These are phyloP conservation scores for Platanus orientalis DNA, from an alignment of 164 flowering plant genomes.

Conservation along the genomic window DNA sequence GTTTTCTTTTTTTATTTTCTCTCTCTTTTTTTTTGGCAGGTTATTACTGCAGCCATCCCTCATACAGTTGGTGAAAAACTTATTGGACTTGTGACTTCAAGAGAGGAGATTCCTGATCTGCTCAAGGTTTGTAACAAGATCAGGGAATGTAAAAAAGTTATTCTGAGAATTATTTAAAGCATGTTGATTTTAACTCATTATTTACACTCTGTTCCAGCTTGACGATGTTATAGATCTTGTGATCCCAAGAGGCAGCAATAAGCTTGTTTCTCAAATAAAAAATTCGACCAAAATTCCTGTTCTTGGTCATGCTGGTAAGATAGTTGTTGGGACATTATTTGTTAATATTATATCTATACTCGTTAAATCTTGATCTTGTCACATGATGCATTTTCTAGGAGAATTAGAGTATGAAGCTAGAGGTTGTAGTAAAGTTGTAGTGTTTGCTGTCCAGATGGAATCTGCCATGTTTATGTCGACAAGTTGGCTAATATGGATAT, in stretches of 20 bases:
- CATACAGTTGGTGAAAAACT: constrained; percentile 69
- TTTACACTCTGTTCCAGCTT: constrained; percentile 47
- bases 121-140: constrained; percentile 56
- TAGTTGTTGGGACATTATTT: neutral
- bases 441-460: constrained; percentile 71
- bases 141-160: neutral
- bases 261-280: constrained; percentile 91
- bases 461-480: constrained; percentile 94
- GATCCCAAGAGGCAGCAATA: constrained; percentile 99
- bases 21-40: constrained; percentile 39
- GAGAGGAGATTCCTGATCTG: constrained; percentile 94
- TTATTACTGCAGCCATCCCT: constrained; percentile 80
- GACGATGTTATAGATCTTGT: constrained; percentile 99
- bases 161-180: neutral
- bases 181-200: constrained; percentile 3
- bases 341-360: neutral
- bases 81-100: constrained; percentile 92
- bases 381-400: neutral
- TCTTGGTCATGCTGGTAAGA: constrained; percentile 96
- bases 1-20: constrained; percentile 1
- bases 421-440: constrained; percentile 12
- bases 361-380: neutral
- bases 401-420: constrained; percentile 7
- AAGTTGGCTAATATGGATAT: constrained; percentile 71
- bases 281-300: constrained; percentile 94